These are phyloP conservation scores for Euryodendron excelsum DNA, from an alignment of 148 eudicot species.

Conservation along the genomic window DNA sequence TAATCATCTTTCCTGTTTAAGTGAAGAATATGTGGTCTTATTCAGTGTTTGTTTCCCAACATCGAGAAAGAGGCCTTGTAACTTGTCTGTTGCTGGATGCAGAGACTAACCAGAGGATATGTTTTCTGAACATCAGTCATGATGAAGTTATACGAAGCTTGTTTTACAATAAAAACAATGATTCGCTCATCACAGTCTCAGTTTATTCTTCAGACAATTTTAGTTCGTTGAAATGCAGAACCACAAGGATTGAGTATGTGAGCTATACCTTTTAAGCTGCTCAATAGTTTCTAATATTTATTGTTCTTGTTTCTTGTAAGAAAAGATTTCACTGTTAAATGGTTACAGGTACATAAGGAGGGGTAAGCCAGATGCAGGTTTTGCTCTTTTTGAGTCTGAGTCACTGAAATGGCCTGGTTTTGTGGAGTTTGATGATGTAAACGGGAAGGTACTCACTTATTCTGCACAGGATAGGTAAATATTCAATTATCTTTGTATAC, in stretches of 20 bases:
- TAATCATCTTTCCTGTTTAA: background rate
- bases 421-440: constrained; percentile 99
- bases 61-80: background rate
- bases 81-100: constrained; percentile 36
- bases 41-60: background rate
- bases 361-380: constrained; percentile 96
- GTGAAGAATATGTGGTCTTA: background rate
- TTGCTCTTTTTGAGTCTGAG: constrained; percentile 93
- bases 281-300: background rate
- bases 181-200: constrained; percentile 95
- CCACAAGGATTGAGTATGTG: constrained; percentile 92
- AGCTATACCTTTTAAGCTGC: background rate
- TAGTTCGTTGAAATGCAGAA: constrained; percentile 96
- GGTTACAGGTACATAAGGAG: constrained; percentile 72
- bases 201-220: constrained; percentile 94
- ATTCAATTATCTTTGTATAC: background rate
- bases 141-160: constrained; percentile 97
- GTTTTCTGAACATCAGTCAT: constrained; percentile 82
- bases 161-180: constrained; percentile 96
- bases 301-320: background rate
- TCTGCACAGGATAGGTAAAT: constrained; percentile 84
- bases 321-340: background rate
- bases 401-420: constrained; percentile 99
- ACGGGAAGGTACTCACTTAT: constrained; percentile 88
- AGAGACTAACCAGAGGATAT: constrained; percentile 92